phyloP scores from a whole-genome alignment of 1,284 basidiomycete genomes.

The Somion occarium region DNA sequence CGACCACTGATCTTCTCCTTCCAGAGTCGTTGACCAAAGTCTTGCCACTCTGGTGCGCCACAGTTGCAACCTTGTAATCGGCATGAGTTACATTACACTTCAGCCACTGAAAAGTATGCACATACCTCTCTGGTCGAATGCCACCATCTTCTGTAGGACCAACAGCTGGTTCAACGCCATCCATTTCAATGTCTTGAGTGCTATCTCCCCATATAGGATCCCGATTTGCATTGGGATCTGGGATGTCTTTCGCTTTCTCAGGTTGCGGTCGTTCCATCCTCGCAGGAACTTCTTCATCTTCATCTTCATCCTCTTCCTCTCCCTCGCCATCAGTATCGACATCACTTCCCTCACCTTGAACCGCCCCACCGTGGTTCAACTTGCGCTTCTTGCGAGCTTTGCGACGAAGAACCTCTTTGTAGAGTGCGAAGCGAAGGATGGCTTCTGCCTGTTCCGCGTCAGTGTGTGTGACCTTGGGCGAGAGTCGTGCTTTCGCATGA shows the following conservation, averaged over 20 bases:
- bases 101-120: too few relatives aligned
- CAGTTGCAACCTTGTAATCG: constrained; percentile 58
- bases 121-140: constrained; percentile 54
- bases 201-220: constrained; percentile 59
- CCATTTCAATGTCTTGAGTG: constrained; percentile 63
- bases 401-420: constrained; percentile 92
- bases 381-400: constrained; percentile 78
- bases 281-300: constrained; percentile 33
- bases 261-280: background rate
- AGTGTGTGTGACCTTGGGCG: constrained; percentile 76
- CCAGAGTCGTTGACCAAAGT: constrained; percentile 63
- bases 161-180: constrained; percentile 28
- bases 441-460: constrained; percentile 93
- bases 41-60: constrained; percentile 75
- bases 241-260: constrained; percentile 7
- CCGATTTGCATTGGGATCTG: constrained; percentile 20
- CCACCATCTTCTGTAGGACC: constrained; percentile 23
- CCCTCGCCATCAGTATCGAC: constrained; percentile 44
- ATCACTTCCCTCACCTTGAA: constrained; percentile 31
- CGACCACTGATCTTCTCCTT: constrained; percentile 74
- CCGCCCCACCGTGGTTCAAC: constrained; percentile 54
- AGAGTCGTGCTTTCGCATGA: constrained; percentile 94
- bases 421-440: constrained; percentile 95
- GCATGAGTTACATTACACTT: too few relatives aligned
- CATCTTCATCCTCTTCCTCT: constrained; percentile 49